Evolutionary conservation across 1,284 basidiomycete species (phyloP).

Genomic region (Takashimella tepidaria): DNA sequence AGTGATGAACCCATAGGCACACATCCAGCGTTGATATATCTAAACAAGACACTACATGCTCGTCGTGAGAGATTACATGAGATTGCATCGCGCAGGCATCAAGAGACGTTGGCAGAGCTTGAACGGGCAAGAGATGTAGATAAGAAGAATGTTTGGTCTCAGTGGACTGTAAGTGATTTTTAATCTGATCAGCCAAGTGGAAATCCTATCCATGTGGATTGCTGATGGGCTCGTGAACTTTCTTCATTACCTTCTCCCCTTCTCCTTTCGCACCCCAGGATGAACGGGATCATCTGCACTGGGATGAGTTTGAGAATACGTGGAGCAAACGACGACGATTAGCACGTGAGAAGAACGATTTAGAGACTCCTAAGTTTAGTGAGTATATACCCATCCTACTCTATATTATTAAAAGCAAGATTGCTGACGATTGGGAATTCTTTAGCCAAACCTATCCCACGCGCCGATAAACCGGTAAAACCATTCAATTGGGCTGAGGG

Average conservation of each 20-base stretch:
- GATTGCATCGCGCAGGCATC: constrained; percentile 39
- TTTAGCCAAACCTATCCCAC: constrained; percentile 39
- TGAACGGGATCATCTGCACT: constrained; percentile 46
- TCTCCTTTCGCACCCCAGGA: too few species aligned
- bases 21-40: constrained; percentile 52
- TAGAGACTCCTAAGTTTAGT: constrained; percentile 50
- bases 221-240: too few species aligned
- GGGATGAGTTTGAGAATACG: constrained; percentile 51
- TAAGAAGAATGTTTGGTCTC: constrained; percentile 49
- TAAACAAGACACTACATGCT: constrained; percentile 44
- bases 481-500: constrained; percentile 41
- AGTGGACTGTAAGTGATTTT: constrained; percentile 51
- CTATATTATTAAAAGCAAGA: background rate
- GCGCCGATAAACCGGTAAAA: constrained; percentile 17
- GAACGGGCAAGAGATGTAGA: constrained; percentile 45
- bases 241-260: too few species aligned
- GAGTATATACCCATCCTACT: too few species aligned
- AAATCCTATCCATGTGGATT: too few species aligned
- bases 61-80: constrained; percentile 42
- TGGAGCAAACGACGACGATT: constrained; percentile 51
- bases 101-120: constrained; percentile 48
- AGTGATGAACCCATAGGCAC: constrained; percentile 44
- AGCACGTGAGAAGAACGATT: constrained; percentile 53
- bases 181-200: too few species aligned
- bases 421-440: background rate